Evolutionary conservation across 352 stramenopile species (phyloP), one percentile per base, ranked within the genome.

Genomic region (Poterioochromonas sp.): DNA sequence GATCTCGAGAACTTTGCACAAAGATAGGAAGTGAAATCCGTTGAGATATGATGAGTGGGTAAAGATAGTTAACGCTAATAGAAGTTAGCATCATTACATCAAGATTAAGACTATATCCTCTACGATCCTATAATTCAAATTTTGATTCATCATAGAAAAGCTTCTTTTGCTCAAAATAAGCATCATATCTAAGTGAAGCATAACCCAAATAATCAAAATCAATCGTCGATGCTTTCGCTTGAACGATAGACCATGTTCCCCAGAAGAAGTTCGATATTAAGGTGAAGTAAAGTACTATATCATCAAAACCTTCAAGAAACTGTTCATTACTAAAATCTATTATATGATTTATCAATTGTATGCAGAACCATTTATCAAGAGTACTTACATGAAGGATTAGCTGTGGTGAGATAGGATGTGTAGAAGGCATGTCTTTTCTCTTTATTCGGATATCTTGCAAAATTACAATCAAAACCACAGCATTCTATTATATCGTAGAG

Each of bases 121-220:
- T n/a, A n/a, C n/a, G n/a, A n/a, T n/a, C n/a, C n/a, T n/a, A n/a
- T n/a, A n/a, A n/a, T n/a, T n/a, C n/a, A n/a, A n/a, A n/a, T n/a
- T n/a, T n/a, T n/a, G n/a, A n/a, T n/a, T n/a, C n/a, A 53, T 53
- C 44, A 53, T 53, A 20, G 51, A 62, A 62, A 8, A 32, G 12
- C 26, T 80, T 39, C 53, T 83, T 83, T 68, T 82, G 79, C 8
- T 76, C 40, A 11, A 37, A 62, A 77, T 83, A 83, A 26, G 78
- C 80, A 3, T 77, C 60, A 39, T 80, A 43, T 12, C 83, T 65
- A 0, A 83, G 76, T 34, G 64, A 80, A 34, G 84, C 90, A 81
- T 95, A 97, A 1, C 80, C 85, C 34, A 94, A 34, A 77, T 93
- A 97, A 84, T 96, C 90, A 82, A 97, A 97, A 76, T 95, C 89